phyloP scores from a whole-genome alignment of 2,329 filamentous ascomycete species.

The Aureobasidium leucospermi region DNA sequence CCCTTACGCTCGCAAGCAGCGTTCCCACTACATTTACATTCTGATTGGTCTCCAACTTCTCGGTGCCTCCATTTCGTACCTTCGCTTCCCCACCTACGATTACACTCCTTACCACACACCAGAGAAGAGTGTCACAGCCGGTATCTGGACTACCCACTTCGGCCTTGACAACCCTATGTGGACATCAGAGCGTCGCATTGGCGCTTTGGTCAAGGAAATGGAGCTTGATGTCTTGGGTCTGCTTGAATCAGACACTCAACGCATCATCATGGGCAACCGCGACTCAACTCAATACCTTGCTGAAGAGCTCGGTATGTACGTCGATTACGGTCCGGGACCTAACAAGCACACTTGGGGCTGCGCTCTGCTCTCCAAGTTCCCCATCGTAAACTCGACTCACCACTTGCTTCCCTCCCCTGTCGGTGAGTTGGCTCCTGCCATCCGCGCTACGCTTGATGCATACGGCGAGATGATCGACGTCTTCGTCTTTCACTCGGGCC shows the following conservation, averaged over 20 bases:
- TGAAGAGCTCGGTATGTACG: slow-evolving; percentile 97
- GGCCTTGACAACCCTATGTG: slow-evolving; percentile 98
- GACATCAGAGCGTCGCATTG: slow-evolving; percentile 88
- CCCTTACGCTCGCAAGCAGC: slow-evolving; percentile 44
- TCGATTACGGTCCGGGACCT: slow-evolving; percentile 91
- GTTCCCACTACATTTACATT: slow-evolving; percentile 63
- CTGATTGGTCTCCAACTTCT: slow-evolving; percentile 72
- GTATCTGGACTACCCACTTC: slow-evolving; percentile 99
- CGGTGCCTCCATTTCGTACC: slow-evolving; percentile 72
- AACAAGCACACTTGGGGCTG: slow-evolving; percentile 99
- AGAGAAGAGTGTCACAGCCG: slow-evolving; percentile 80
- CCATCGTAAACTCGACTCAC: slow-evolving; percentile 93
- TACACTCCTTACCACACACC: slow-evolving; percentile 85
- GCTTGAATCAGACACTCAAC: slow-evolving; percentile 85
- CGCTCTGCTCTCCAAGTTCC: slow-evolving; percentile 91
- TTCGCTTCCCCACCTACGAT: slow-evolving; percentile 87
- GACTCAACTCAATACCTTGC: slow-evolving; percentile 92
- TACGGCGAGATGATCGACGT: slow-evolving; percentile 88
- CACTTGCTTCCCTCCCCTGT: slow-evolving; percentile 90
- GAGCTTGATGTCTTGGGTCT: slow-evolving; percentile 97
- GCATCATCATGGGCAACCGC: slow-evolving; percentile 99
- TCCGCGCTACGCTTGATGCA: slow-evolving; percentile 90
- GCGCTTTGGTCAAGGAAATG: slow-evolving; percentile 60
- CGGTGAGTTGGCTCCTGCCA: slow-evolving; percentile 89
- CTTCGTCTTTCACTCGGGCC: slow-evolving; percentile 97